Percentiles rank a stretch among this genome's conserved stretches.
phyloP scores from a whole-genome alignment of 768 basidiomycete species.

The Tylopilus balloui region DNA sequence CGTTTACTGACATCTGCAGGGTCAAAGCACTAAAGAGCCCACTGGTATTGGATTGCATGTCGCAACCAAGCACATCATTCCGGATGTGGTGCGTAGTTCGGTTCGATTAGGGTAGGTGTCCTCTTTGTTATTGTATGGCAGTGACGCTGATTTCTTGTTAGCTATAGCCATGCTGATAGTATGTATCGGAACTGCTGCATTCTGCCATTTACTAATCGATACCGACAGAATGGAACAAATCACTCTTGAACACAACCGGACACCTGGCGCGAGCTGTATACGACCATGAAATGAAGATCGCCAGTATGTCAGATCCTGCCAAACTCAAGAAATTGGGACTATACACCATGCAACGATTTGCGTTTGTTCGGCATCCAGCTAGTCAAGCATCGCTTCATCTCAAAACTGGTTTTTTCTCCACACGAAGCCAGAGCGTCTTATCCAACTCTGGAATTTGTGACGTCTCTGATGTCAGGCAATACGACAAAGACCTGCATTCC shows the following conservation, averaged over 20 bases:
- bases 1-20: not conserved
- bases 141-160: not conserved
- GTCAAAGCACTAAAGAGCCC: not conserved
- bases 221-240: not conserved
- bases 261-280: not conserved
- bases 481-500: not conserved
- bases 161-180: not conserved
- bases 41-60: not conserved
- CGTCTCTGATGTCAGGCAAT: not conserved
- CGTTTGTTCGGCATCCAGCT: not conserved
- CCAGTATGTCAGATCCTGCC: not conserved
- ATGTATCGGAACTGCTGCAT: not conserved
- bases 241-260: not conserved
- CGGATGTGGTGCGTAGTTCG: not conserved
- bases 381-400: not conserved
- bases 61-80: not conserved
- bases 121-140: not conserved
- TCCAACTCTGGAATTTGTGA: not conserved
- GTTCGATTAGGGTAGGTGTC: not conserved
- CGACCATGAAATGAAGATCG: not conserved
- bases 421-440: not conserved
- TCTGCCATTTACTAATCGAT: not conserved
- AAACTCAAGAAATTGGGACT: not conserved
- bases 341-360: not conserved
- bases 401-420: not conserved